Percentiles rank a stretch among this genome's conserved stretches.
Evolutionary conservation across 2,329 filamentous ascomycete species (phyloP).

Genomic region (Leptographium procerum): DNA sequence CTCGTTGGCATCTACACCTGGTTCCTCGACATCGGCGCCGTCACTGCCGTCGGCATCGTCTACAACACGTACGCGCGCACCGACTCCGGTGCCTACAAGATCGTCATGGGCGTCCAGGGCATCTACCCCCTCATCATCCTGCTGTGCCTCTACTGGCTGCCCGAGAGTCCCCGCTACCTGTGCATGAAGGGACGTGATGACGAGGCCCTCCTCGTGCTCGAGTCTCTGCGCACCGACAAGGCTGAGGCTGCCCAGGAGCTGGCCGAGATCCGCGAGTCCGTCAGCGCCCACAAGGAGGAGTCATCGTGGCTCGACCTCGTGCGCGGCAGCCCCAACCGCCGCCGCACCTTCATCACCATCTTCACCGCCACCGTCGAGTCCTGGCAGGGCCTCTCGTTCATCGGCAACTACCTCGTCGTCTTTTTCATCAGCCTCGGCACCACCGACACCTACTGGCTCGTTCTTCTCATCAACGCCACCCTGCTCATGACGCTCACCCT

Average conservation of each 20-base stretch:
- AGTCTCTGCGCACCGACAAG: not conserved
- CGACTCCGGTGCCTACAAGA: slow-evolving; percentile 3
- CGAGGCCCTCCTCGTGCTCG: not conserved
- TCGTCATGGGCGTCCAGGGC: slow-evolving; percentile 5
- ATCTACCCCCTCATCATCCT: slow-evolving; percentile 1
- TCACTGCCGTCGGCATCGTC: slow-evolving; percentile 4
- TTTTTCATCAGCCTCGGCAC: slow-evolving; percentile 5
- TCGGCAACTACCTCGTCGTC: slow-evolving; percentile 4
- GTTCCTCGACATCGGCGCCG: slow-evolving; percentile 3
- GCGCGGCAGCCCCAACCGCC: not conserved
- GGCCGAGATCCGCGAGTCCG: not conserved
- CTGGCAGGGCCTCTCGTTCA: slow-evolving; percentile 3
- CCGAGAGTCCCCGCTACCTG: slow-evolving; percentile 5
- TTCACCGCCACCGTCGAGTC: slow-evolving; percentile 2
- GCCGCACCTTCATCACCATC: slow-evolving; percentile 2
- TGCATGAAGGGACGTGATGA: not conserved
- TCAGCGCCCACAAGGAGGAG: not conserved
- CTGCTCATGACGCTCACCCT: slow-evolving; percentile 2
- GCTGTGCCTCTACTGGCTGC: slow-evolving; percentile 1
- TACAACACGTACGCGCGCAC: slow-evolving; percentile 1
- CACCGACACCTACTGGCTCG: slow-evolving; percentile 1
- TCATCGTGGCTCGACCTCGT: slow-evolving; percentile 2
- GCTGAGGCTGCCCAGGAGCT: not conserved
- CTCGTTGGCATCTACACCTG: slow-evolving; percentile 4
- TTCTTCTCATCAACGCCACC: not conserved